Percentiles rank a stretch among this genome's conserved stretches.
Conservation (phyloP, 140 eudicot species). For the Erigeron philadelphicus region DNA sequence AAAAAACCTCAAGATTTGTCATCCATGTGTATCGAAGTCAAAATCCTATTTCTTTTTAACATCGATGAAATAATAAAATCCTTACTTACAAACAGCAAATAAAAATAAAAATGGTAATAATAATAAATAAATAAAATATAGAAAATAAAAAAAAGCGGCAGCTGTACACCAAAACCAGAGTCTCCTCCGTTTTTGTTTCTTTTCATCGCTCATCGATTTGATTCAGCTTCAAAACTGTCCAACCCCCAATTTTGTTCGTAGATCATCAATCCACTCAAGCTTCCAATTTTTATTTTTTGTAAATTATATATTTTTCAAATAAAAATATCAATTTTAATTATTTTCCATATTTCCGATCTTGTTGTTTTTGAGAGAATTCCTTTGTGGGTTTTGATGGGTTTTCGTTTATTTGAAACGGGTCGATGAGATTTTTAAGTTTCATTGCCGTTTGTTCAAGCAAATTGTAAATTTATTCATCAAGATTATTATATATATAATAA, state of each 20-base stretch:
- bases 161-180: slow-evolving; percentile 61
- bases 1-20: no score
- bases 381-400: slow-evolving; percentile 41
- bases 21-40: no score
- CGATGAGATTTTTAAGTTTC: slow-evolving; percentile 34
- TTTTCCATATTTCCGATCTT: slow-evolving; percentile 43
- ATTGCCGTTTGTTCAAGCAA: slow-evolving; percentile 29
- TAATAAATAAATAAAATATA: neutral
- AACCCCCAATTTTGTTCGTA: slow-evolving; percentile 12
- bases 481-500: neutral
- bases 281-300: slow-evolving; percentile 3
- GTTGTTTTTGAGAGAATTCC: slow-evolving; percentile 33
- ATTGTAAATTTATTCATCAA: slow-evolving; percentile 24
- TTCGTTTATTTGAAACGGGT: slow-evolving; percentile 37
- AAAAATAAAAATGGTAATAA: slow-evolving; percentile 6
- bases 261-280: neutral
- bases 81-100: slow-evolving; percentile 22
- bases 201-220: slow-evolving; percentile 59
- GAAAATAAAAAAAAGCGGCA: slow-evolving; percentile 55
- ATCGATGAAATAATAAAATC: slow-evolving; percentile 9
- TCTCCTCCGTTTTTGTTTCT: slow-evolving; percentile 43
- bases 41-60: neutral
- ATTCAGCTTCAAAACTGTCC: slow-evolving; percentile 43
- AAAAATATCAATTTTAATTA: neutral
- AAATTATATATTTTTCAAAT: neutral